Conservation (phyloP, 768 basidiomycete species). For the Crassisporium funariophilum region DNA sequence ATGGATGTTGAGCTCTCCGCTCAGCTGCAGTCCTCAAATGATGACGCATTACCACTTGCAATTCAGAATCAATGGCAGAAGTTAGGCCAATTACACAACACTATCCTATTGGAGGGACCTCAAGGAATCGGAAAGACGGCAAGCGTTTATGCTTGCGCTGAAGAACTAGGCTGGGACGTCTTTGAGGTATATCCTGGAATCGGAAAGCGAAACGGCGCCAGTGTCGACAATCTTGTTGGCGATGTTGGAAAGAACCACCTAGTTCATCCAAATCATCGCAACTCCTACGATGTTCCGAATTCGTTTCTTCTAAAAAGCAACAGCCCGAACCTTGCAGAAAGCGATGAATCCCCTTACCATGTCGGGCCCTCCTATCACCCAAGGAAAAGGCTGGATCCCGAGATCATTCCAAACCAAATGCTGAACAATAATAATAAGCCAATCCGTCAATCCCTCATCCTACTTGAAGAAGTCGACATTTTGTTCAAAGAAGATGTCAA, state of each 20-base stretch:
- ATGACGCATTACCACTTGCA: constrained; percentile 5
- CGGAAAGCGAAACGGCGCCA: constrained; percentile 82
- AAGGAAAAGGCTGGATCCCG: constrained; percentile 17
- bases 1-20: constrained; percentile 17
- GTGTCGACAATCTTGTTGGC: constrained; percentile 79
- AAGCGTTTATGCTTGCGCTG: constrained; percentile 90
- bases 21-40: constrained; percentile 16
- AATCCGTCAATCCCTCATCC: constrained; percentile 82
- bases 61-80: constrained; percentile 15
- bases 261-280: constrained; percentile 41
- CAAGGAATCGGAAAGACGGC: constrained; percentile 89
- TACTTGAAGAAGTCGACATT: constrained; percentile 95
- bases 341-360: constrained; percentile 7
- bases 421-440: constrained; percentile 21
- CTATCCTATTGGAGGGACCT: constrained; percentile 84
- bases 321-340: constrained; percentile 5
- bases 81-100: constrained; percentile 69
- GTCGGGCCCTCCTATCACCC: constrained; percentile 22
- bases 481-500: constrained; percentile 83
- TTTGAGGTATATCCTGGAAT: constrained; percentile 97
- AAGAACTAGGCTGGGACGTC: constrained; percentile 93
- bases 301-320: constrained; percentile 19
- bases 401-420: constrained; percentile 10
- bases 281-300: constrained; percentile 18
- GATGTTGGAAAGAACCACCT: constrained; percentile 94